Base-by-base conservation (phyloP, 73 alveolate species). In the Urostyla sp. region DNA sequence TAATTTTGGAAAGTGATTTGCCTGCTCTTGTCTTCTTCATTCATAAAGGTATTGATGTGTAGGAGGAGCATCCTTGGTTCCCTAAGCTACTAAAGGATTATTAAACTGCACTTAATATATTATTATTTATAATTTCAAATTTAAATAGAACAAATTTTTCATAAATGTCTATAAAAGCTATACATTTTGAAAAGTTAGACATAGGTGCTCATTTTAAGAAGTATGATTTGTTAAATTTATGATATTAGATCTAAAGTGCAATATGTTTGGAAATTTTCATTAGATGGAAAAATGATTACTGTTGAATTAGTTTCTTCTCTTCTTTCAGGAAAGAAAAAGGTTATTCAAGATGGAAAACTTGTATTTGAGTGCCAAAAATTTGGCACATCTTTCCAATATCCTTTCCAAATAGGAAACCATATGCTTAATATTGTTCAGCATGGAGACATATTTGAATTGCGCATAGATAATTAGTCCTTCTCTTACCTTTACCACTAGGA, bases 371-470 rank as follows among this genome's bases (percentile, higher is more conserved):
- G 20, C 31, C 24, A 77, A 60, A 77, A 21, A 31, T 59, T 77
- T 49, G 80, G 72, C 28, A 59, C 72, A 1, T 74, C 88, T 23
- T 85, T 77, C 51, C 44, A 76, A 45, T 85, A 85, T 54, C 94
- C 95, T 67, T 94, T 94, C 77, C 81, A 83, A 44, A 90, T 94
- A 8, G 92, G 90, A 21, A 85, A 80, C 49, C 97, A 91, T 73
- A 57, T 69, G 85, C 86, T 83, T 57, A 66, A 82, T 56, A 84
- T 94, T 46, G 87, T 88, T 10, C 69, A 87, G 77, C 89, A 81
- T 75, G 98, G 97, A 53, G 98, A 94, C 26, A 78, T 60, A 80
- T 90, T 88, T 67, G 98, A 94, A 85, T 53, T 94, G 69, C 80
- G 98, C 79, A 85, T 94, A 51, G 97, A 94, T 66, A 92, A 92